phyloP scores from a whole-genome alignment of 805 yeast species.

The Kluyveromyces starmeri region DNA sequence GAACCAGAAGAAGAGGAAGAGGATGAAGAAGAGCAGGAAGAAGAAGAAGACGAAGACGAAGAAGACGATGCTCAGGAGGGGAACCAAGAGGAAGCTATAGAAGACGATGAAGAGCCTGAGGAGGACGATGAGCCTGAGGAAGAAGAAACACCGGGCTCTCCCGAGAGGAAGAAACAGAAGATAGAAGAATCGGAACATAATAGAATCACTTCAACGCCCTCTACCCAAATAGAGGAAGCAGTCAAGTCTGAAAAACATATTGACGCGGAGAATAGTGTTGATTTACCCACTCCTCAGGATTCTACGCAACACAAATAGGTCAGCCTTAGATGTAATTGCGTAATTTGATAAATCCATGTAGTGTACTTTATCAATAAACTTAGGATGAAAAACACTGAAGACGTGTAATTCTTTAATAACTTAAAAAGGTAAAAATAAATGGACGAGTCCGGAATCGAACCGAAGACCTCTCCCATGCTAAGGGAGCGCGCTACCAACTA shows the following conservation, averaged over 20 bases:
- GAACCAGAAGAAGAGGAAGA: constrained; percentile 62
- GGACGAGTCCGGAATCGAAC: constrained; percentile 71
- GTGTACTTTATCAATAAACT: background rate
- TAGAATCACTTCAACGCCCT: constrained; percentile 11
- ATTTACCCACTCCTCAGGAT: constrained; percentile 24
- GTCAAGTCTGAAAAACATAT: constrained; percentile 12
- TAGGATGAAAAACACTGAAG: no score
- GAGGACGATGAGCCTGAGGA: constrained; percentile 35
- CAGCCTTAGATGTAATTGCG: no score
- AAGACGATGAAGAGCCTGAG: constrained; percentile 33
- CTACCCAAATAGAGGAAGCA: constrained; percentile 12
- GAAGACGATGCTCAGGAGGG: constrained; percentile 42
- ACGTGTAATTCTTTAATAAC: no score
- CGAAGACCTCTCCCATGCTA: constrained; percentile 69
- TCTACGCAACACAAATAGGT: constrained; percentile 9
- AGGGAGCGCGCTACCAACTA: constrained; percentile 71
- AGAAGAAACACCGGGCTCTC: constrained; percentile 33
- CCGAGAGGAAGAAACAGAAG: constrained; percentile 25
- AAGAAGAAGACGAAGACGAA: constrained; percentile 37
- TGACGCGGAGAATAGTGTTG: constrained; percentile 11
- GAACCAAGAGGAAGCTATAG: constrained; percentile 35
- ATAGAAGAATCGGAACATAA: constrained; percentile 22
- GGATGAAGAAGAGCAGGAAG: constrained; percentile 48
- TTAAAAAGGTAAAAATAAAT: constrained; percentile 24
- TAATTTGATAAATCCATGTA: no score